Evolutionary conservation across 2,329 filamentous ascomycete species (phyloP), one percentile per base, ranked within the genome.

Genomic region (Sporothrix pseudoabietina): DNA sequence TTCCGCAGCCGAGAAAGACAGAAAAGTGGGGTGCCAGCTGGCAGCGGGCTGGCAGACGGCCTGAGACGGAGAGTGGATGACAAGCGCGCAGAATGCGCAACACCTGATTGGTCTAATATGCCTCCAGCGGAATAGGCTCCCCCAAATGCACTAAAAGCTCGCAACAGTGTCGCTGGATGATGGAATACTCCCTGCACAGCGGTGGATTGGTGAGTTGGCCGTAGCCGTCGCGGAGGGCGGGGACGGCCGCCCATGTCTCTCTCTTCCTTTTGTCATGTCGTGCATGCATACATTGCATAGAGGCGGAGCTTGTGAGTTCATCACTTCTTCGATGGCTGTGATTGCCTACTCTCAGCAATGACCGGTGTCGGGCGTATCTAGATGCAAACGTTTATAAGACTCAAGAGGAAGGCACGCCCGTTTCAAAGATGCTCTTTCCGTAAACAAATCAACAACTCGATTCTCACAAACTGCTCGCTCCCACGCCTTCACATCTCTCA

Each of bases 21-120:
- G 39, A 70, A 32, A 52, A 52, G 72, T 71, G 73, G 72, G 65
- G 30, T 69, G 59, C 35, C 72, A 75, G 72, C 72, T 74, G 74
- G 68, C 68, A 73, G 14, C 7, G 30, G 22, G 41, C 22, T 32
- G 59, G 22, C 59, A 35, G 30, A 1, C 52, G 39, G 22, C 16
- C 66, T 4, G 22, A 12, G 52, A 16, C 9, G 16, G 52, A 3
- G 52, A 3, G 52, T 35, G 57, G 61, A 26, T 35, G 61, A 68
- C 65, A 71, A 71, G 71, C 57, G 61, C 39, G 35, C 57, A 66
- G 59, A 66, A 73, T 71, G 39, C 26, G 35, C 39, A 26, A 5
- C 7, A 44, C 49, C n/a, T 72, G 19, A 73, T 74, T 75, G 74
- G 71, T 3, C 35, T 32, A 57, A n/a, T 19, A 16, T 26, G 39